Evolutionary conservation across 495 filamentous ascomycete genomes (phyloP), one percentile per base, ranked within the genome.

Genomic region (Aspergillus bertholletiae): DNA sequence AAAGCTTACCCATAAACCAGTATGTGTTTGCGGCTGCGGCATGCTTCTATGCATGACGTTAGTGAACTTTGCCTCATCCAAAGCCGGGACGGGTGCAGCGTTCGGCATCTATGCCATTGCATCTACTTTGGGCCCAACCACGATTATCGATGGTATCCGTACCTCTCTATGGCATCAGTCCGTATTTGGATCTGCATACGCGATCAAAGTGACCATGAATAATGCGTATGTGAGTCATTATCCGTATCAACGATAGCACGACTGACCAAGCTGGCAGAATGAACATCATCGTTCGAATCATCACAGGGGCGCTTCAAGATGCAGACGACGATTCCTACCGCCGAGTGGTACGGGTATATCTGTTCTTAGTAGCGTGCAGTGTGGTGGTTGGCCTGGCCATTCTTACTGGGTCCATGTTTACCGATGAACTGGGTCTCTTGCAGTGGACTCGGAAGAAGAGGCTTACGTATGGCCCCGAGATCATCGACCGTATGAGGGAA

Each of bases 41-140:
- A 74, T 75, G 59, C 54, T 77, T 13, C 54, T 77, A 5, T 66
- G 70, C 40, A 78, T 78, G 73, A 51, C 59, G 20, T 58, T 76
- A 7, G 63, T 73, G 35, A 73, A 72, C 49, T 76, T 69, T 34
- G 66, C 70, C 1, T 20, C 58, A 2, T 65, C 73, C 0, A 53
- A 56, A 1, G 49, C 58, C 7, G 74, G 73, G 9, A 76, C 76
- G 0, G 72, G 65, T 2, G 72, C 74, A 18, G 62, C 71, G 0
- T 79, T 79, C 35, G 76, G 68, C 5, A 71, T 75, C 26, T 77
- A 73, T 48, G 73, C 74, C 7, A 60, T 79, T 24, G 71, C 72
- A 5, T 40, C 62, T 26, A 66, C 70, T 0, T 51, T 79, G 8
- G 74, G 74, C 9, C 73, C 71, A 7, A 74, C 71, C 0, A 67